A percentile compares a stretch with the other conserved stretches of the same genome.
Conservation (phyloP, 257 asterid genomes). For the Penstemon barbatus region DNA sequence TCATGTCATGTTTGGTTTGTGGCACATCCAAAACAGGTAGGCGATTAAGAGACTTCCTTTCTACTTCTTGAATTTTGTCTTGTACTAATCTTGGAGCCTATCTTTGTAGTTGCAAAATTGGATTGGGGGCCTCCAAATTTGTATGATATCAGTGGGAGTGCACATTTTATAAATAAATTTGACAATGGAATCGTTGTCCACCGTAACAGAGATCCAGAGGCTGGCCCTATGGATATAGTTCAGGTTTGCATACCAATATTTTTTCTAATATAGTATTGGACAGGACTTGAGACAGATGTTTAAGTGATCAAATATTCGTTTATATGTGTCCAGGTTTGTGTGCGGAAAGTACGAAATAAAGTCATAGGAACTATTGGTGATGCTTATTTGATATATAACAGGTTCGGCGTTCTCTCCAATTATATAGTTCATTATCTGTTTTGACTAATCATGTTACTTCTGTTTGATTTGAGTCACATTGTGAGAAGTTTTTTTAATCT, state of each 20-base stretch:
- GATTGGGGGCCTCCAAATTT: conserved; percentile 82
- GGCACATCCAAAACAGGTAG: conserved; percentile 98
- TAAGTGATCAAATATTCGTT: conserved; percentile 1
- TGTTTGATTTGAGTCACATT: too few relatives aligned
- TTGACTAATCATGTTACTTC: too few relatives aligned
- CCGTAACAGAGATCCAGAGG: conserved; percentile 84
- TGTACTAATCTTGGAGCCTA: conserved; percentile 24
- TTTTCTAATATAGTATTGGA: too few relatives aligned
- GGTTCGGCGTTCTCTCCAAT: too few relatives aligned
- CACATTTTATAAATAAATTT: conserved; percentile 95
- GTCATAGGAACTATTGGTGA: conserved; percentile 91
- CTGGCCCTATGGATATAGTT: conserved; percentile 79
- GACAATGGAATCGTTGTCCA: conserved; percentile 95
- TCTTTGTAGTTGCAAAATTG: conserved; percentile 74
- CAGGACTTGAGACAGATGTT: too few relatives aligned
- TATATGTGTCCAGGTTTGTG: conserved; percentile 58
- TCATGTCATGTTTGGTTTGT: conserved; percentile 98
- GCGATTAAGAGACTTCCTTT: conserved; percentile 8
- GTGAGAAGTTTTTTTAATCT: too few relatives aligned
- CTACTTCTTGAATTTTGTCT: neutral
- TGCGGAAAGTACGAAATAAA: conserved; percentile 92
- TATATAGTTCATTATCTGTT: too few relatives aligned
- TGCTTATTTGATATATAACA: conserved; percentile 68
- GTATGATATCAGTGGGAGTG: conserved; percentile 98
- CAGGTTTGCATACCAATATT: conserved; percentile 50